These are phyloP conservation scores for Typha latifolia DNA, from an alignment of 176 grass and related monocot species.

Conservation along the genomic window DNA sequence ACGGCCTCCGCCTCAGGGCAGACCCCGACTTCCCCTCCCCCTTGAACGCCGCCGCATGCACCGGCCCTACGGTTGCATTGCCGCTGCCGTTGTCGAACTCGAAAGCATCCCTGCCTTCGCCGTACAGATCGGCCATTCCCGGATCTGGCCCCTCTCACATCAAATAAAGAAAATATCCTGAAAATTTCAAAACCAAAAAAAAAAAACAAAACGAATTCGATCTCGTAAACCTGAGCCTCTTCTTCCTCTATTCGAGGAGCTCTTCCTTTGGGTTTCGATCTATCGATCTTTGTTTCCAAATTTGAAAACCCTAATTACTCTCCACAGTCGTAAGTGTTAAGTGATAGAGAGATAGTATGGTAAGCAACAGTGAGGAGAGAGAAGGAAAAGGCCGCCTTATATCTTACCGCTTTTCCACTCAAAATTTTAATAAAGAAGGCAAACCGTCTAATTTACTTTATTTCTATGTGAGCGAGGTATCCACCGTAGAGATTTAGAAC, in stretches of 20 bases:
- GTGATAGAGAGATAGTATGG: neutral
- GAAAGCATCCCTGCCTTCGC: slow-evolving; percentile 8
- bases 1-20: slow-evolving; percentile 23
- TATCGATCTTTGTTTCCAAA: neutral
- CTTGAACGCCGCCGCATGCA: slow-evolving; percentile 11
- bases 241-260: neutral
- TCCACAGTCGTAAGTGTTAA: neutral
- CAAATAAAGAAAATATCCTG: neutral
- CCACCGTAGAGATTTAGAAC: no score
- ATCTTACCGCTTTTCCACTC: no score
- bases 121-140: slow-evolving; percentile 49
- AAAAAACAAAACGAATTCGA: neutral
- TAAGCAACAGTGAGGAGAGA: no score
- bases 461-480: no score
- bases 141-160: slow-evolving; percentile 4
- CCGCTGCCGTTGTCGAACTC: neutral
- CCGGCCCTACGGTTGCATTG: neutral
- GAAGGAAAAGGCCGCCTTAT: no score
- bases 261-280: neutral
- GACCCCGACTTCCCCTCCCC: slow-evolving; percentile 4
- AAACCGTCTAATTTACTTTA: no score
- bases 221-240: neutral
- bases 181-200: neutral
- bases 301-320: neutral
- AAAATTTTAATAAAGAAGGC: no score